phyloP scores from a whole-genome alignment of 2,329 filamentous ascomycete genomes.

The Phoma sp. region DNA sequence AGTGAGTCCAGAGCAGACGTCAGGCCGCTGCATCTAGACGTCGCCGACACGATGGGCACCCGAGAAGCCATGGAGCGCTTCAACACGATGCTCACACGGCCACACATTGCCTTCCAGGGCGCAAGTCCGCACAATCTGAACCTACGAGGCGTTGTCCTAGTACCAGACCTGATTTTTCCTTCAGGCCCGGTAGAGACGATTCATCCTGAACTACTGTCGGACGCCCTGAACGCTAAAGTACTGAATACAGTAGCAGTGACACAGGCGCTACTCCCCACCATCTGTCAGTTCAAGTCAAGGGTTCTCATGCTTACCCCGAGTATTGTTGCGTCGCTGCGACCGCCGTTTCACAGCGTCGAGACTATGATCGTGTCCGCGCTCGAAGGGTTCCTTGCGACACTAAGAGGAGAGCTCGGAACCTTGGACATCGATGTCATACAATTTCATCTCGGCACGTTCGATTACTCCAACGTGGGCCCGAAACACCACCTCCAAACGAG shows the following conservation, averaged over 20 bases:
- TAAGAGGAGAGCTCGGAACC: conserved; percentile 78
- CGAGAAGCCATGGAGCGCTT: conserved; percentile 74
- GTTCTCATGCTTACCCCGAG: conserved; percentile 79
- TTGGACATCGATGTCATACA: conserved; percentile 81
- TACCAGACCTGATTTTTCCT: conserved; percentile 79
- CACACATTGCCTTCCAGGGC: conserved; percentile 77
- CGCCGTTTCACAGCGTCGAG: conserved; percentile 84
- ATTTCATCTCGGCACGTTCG: conserved; percentile 89
- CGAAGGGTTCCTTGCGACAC: conserved; percentile 81
- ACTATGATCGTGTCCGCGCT: conserved; percentile 84
- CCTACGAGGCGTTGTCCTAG: conserved; percentile 80
- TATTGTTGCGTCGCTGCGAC: conserved; percentile 79
- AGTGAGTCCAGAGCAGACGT: conserved; percentile 81
- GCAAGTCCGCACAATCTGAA: conserved; percentile 77
- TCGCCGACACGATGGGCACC: conserved; percentile 75
- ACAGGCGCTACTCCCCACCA: conserved; percentile 75
- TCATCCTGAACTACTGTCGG: conserved; percentile 80
- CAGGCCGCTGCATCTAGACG: conserved; percentile 79
- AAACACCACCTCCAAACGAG: conserved; percentile 49
- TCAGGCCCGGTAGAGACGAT: conserved; percentile 85
- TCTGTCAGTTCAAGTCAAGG: conserved; percentile 63
- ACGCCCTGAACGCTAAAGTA: conserved; percentile 90
- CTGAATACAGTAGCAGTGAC: conserved; percentile 87
- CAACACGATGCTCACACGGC: conserved; percentile 71
- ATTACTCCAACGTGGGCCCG: conserved; percentile 69